These are phyloP conservation scores for Eremomyces bilateralis DNA, from an alignment of 495 filamentous ascomycete genomes.

Conservation along the genomic window DNA sequence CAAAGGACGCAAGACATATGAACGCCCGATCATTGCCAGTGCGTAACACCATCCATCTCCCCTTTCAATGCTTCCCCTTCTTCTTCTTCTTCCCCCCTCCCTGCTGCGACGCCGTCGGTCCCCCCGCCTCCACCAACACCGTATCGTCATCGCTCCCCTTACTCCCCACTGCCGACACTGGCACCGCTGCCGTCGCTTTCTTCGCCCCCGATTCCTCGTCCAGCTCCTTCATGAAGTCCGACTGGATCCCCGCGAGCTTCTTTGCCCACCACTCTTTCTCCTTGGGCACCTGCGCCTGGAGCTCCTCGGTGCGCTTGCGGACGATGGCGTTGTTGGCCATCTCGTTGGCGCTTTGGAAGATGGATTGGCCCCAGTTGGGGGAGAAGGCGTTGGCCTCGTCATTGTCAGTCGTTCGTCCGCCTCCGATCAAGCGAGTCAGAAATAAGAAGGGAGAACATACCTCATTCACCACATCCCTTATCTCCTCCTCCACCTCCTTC, in stretches of 20 bases:
- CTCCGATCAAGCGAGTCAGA: not conserved
- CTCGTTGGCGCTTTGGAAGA: slow-evolving; percentile 87
- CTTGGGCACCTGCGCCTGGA: slow-evolving; percentile 40
- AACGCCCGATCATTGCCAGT: too few relatives aligned
- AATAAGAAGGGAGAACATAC: slow-evolving; percentile 20
- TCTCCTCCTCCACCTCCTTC: slow-evolving; percentile 93
- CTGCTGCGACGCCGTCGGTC: slow-evolving; percentile 23
- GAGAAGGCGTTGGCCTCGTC: slow-evolving; percentile 63
- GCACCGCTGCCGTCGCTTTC: slow-evolving; percentile 5
- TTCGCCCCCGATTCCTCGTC: slow-evolving; percentile 36
- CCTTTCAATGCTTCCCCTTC: slow-evolving; percentile 63
- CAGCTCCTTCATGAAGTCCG: slow-evolving; percentile 69
- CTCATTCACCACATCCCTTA: slow-evolving; percentile 84
- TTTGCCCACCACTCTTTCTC: slow-evolving; percentile 85
- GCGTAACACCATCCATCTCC: too few relatives aligned
- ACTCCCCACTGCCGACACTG: slow-evolving; percentile 7
- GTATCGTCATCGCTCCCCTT: slow-evolving; percentile 57
- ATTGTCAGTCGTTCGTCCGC: slow-evolving; percentile 1
- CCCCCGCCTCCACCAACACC: slow-evolving; percentile 58
- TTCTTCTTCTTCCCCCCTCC: slow-evolving; percentile 43
- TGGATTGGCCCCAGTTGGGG: slow-evolving; percentile 72
- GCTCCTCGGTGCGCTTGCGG: slow-evolving; percentile 35
- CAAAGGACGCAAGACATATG: too few relatives aligned
- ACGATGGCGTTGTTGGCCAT: slow-evolving; percentile 48
- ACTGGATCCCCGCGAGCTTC: slow-evolving; percentile 51